These are phyloP conservation scores for Chlorella sp. DNA, from an alignment of 139 green algal genomes.

Conservation along the genomic window DNA sequence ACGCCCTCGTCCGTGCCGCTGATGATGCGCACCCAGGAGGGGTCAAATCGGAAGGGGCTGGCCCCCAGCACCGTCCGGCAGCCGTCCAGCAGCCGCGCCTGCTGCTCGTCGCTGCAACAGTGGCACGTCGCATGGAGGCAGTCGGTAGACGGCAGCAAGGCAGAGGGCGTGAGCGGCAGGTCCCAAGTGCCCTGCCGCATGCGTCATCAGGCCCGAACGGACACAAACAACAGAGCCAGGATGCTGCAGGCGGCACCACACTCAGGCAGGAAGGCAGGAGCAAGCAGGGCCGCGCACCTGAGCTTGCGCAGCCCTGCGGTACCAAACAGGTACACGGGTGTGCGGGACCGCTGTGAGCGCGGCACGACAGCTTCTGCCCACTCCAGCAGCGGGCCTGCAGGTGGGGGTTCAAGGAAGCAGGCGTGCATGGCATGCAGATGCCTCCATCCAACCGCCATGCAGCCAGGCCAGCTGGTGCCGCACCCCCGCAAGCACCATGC, in stretches of 20 bases:
- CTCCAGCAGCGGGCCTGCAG: constrained; percentile 75
- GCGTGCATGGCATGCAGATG: background rate
- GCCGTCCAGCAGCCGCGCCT: constrained; percentile 51
- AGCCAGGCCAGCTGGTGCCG: background rate
- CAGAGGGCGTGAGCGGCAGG: no score
- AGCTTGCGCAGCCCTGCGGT: constrained; percentile 81
- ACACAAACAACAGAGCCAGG: no score
- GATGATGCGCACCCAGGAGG: constrained; percentile 78
- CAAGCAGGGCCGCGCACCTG: background rate
- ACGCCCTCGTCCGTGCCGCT: constrained; percentile 82
- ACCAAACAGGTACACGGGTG: constrained; percentile 79
- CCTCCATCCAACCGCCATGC: no score
- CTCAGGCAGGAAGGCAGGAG: no score
- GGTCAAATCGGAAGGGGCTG: constrained; percentile 73
- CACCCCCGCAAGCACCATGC: background rate
- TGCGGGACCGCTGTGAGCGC: constrained; percentile 15
- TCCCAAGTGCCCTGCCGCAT: no score
- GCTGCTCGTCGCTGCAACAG: constrained; percentile 11
- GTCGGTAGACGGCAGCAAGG: no score
- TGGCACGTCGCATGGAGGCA: no score
- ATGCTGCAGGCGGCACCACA: no score
- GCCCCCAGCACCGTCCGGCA: constrained; percentile 36
- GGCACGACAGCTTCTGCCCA: constrained; percentile 85
- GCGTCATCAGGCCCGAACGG: no score
- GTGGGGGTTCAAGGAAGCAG: background rate